These are phyloP conservation scores for Monascus purpureus DNA, from an alignment of 495 filamentous ascomycete genomes.

Conservation along the genomic window DNA sequence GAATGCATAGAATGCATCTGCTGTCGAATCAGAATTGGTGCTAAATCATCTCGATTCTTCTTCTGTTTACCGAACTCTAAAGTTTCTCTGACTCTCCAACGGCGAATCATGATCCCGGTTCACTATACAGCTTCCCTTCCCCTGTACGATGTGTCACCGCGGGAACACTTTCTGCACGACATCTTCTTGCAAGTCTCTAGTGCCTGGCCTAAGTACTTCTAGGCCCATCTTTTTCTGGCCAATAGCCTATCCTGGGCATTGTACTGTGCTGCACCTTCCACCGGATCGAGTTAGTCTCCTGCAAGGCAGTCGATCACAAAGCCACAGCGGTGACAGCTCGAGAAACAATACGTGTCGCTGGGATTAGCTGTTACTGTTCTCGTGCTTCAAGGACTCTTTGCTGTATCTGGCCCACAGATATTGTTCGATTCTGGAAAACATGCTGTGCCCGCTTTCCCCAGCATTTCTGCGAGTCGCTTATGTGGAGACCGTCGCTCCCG, in stretches of 20 bases:
- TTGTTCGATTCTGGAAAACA: slow-evolving; percentile 15
- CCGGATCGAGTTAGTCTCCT: neutral
- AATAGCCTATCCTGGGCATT: neutral
- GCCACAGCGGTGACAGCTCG: neutral
- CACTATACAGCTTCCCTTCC: neutral
- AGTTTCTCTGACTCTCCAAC: slow-evolving; percentile 1
- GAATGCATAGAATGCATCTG: too few species aligned
- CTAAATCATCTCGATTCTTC: too few species aligned
- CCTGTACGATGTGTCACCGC: neutral
- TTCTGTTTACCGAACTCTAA: neutral
- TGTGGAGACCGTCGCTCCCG: slow-evolving; percentile 5
- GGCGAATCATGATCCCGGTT: neutral
- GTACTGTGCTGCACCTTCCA: neutral
- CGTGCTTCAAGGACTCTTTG: slow-evolving; percentile 3
- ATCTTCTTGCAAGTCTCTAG: neutral
- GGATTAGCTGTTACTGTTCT: slow-evolving; percentile 4
- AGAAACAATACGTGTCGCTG: neutral
- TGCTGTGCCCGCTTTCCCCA: slow-evolving; percentile 4
- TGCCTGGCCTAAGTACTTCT: neutral
- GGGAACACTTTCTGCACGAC: neutral
- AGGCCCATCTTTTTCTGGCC: neutral
- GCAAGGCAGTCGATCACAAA: neutral
- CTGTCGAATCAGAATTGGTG: too few species aligned
- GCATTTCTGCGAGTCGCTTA: slow-evolving; percentile 1
- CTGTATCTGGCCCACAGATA: slow-evolving; percentile 8